Conservation (phyloP, 352 stramenopile genomes). For the Bremia lactucae region DNA sequence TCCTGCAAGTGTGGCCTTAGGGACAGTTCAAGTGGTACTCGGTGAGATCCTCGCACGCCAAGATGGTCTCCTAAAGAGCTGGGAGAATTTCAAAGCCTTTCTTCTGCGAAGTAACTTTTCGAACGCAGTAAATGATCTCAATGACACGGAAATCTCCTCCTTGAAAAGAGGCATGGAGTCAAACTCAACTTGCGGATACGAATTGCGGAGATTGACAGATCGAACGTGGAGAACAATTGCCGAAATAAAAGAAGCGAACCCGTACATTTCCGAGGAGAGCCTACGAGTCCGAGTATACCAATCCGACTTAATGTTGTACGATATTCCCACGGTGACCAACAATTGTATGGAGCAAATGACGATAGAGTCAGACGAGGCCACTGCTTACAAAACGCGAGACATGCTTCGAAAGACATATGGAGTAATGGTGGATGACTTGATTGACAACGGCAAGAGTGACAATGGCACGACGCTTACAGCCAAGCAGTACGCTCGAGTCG, state of each 20-base stretch:
- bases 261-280: slow-evolving; percentile 4
- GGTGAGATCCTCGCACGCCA: slow-evolving; percentile 15
- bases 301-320: slow-evolving; percentile 22
- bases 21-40: slow-evolving; percentile 14
- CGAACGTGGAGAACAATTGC: slow-evolving; percentile 21
- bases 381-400: slow-evolving; percentile 22
- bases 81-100: slow-evolving; percentile 20
- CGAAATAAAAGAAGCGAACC: slow-evolving; percentile 16
- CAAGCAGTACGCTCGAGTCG: slow-evolving; percentile 20
- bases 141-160: slow-evolving; percentile 26
- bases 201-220: slow-evolving; percentile 24
- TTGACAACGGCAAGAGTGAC: slow-evolving; percentile 17
- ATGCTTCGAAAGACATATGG: slow-evolving; percentile 20
- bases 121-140: slow-evolving; percentile 21
- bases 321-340: slow-evolving; percentile 23
- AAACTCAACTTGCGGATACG: slow-evolving; percentile 24
- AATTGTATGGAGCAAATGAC: slow-evolving; percentile 30
- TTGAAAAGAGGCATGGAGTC: slow-evolving; percentile 23
- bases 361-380: slow-evolving; percentile 16
- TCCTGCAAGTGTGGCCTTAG: slow-evolving; percentile 15
- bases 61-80: slow-evolving; percentile 11
- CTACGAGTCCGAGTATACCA: slow-evolving; percentile 17
- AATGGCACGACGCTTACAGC: slow-evolving; percentile 22
- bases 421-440: slow-evolving; percentile 23
- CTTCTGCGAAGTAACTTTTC: slow-evolving; percentile 18